Conservation (phyloP, 208 protist genomes). For the Leishmania martiniquensis region DNA sequence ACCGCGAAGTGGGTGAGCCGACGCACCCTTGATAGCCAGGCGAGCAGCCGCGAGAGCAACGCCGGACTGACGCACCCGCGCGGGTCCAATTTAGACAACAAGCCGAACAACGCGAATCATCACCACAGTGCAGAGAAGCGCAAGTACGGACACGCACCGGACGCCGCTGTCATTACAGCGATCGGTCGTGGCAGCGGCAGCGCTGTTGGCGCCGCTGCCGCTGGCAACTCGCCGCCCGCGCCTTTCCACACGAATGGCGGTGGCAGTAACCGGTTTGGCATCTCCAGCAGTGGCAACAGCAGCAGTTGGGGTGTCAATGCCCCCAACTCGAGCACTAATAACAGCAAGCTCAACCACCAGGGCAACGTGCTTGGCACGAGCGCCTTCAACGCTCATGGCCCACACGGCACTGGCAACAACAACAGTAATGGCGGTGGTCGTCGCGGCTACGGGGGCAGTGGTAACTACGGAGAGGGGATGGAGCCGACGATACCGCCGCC, state of each 20-base stretch:
- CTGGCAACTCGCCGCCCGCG: conserved; percentile 8
- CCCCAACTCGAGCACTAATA: conserved; percentile 7
- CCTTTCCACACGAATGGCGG: conserved; percentile 1
- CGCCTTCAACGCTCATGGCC: conserved; percentile 9
- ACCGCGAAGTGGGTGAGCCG: conserved; percentile 35
- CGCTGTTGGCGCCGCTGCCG: background rate
- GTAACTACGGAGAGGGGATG: conserved; percentile 1
- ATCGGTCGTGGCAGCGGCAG: conserved; percentile 2
- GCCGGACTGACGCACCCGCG: conserved; percentile 9
- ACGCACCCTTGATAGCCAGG: conserved; percentile 34
- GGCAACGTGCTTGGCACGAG: background rate
- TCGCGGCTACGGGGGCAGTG: conserved; percentile 8
- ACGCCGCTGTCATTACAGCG: background rate
- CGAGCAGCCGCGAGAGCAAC: conserved; percentile 27
- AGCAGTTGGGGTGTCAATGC: conserved; percentile 14
- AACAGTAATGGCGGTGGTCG: conserved; percentile 9
- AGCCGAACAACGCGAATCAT: conserved; percentile 11
- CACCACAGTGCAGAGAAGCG: conserved; percentile 10
- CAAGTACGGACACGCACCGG: conserved; percentile 12
- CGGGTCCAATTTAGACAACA: conserved; percentile 11
- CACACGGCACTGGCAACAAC: conserved; percentile 1
- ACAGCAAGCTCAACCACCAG: conserved; percentile 28
- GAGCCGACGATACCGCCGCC: conserved; percentile 33
- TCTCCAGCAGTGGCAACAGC: conserved; percentile 6
- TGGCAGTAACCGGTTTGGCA: conserved; percentile 14